Evolutionary conservation across 2,329 filamentous ascomycete genomes (phyloP), one percentile per base, ranked within the genome.

Genomic region (Neonectria punicea): DNA sequence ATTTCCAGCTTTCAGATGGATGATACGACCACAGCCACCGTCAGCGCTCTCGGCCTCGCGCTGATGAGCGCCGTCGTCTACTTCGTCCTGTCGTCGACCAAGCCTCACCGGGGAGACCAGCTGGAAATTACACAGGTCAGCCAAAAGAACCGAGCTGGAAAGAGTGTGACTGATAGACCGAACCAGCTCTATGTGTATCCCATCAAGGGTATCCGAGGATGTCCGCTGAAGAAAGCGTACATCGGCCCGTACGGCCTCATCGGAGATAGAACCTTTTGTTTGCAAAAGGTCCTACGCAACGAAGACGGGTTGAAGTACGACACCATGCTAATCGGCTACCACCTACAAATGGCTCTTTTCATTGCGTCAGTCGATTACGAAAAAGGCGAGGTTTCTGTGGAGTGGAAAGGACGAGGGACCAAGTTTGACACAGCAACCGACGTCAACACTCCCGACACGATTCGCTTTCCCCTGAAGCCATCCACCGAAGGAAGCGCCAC

Each of bases 141-240:
- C 30, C 2, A 10, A 16, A 34, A 8, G 16, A 14, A 20, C 14
- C 8, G 49, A 51, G 25, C 18, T 4, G 5, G n/a, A 34, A 20
- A 34, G 36, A 7, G 5, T n/a, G 20, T 3, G 4, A 18, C 30
- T 51, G 6, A 18, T 20, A 34, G 10, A 10, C 28, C 11, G 18
- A 11, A 14, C 10, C 2, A 73, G 71, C 49, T 73, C n/a, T 67
- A 73, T 20, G 70, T 72, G 1, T 73, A 73, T 14, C 71, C 71
- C 1, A 63, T 73, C 18, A 73, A 73, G 20, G 63, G 71, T 0
- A 47, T 73, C 1, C 61, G 71, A 11, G 71, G 71, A 2, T 72
- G 53, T 8, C 28, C 67, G 2, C 4, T 73, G 4, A 46, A 39
- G 0, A 63, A 65, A 49, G 71, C 70, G 3, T 53, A 36, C 0